Base-by-base conservation (phyloP, 306 rosid genomes). In the Gynostemma pentaphyllum region DNA sequence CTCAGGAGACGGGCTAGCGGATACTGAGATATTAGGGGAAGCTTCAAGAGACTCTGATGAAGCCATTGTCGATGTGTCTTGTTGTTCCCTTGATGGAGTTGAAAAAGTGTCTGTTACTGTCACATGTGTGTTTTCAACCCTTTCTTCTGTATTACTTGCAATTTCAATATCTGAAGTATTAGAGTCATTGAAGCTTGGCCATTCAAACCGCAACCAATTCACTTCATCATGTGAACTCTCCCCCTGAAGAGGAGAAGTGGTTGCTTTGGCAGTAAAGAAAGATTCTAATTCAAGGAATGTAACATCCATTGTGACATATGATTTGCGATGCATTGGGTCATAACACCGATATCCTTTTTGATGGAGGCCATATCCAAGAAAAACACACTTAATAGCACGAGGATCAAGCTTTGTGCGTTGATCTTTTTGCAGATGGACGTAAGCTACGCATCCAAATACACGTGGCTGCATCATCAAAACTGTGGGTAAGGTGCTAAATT, bases 221-320 rank as follows among this genome's bases (percentile, higher is more conserved):
- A 8, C 0, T 52, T 66, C 45, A 65, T 72, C 68, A 4, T 3
- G 53, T 3, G 0, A 15, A 21, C 9, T 42, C 60, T 54, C 74
- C 76, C 71, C 71, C 49, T 72, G 12, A 54, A 65, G 54, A 22
- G 61, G 47, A 56, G 71, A 72, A 66, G 2, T 45, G 7, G 71
- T 24, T 2, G 9, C 3, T 0, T 14, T 4, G 1, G 21, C 1
- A 19, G 60, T 7, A 30, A 13, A 45, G 9, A 65, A 45, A 0
- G 0, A 22, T 1, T 72, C 56, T 0, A 5, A 66, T 28, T 57
- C 63, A 2, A 47, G 8, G 9, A 67, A 60, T 0, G 54, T 61
- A 1, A 68, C 52, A 29, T 30, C 78, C 50, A 51, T 40, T 0
- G 34, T 51, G 41, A 62, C 5, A 22, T 61, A 61, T 7, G 51